Evolutionary conservation across 805 yeast genomes (phyloP), one percentile per base, ranked within the genome.

Genomic region (Metschnikowia baotianmanensis): DNA sequence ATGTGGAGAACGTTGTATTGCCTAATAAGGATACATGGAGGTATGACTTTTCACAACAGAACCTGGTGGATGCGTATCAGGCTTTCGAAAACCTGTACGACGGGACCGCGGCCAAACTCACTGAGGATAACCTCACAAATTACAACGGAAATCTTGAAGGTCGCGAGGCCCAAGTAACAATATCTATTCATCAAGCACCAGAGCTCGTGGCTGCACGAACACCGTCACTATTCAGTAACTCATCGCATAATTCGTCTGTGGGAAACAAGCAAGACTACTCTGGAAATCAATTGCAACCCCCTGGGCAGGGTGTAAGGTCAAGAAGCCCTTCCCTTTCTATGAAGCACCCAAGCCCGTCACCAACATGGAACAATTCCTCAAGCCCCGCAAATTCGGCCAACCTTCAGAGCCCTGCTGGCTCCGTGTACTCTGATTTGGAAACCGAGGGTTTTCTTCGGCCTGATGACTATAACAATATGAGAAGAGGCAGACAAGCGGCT

Each of bases 221-320:
- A 0, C 83, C 83, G 0, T 78, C 83, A 0, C 57, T 80, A 12
- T 79, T 80, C 56, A 71, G 78, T 35, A 70, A 74, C 43, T 74
- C 83, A 1, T 62, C 69, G 17, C 64, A 60, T 23, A 62, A 61
- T 45, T 63, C 69, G 1, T 57, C 63, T 0, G 45, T 42, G 15
- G 45, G 42, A 34, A 63, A 70, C 31, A 59, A 75, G 0, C 70
- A 70, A 53, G 67, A 46, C 2, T 39, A 30, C 10, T 8, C 32
- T 15, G 40, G 43, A n/a, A 37, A 38, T 20, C 37, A 20, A 17
- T 36, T 42, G 3, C 49, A 30, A 32, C 48, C 36, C 15, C 41
- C 42, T 12, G 39, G 40, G 12, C 38, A 31, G 12, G 24, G n/a
- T 12, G 12, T 7, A n/a, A 32, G 28, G 25, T 31, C 39, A 9